Base-by-base conservation (phyloP, 331 rosid species). In the Phaseolus coccineus region DNA sequence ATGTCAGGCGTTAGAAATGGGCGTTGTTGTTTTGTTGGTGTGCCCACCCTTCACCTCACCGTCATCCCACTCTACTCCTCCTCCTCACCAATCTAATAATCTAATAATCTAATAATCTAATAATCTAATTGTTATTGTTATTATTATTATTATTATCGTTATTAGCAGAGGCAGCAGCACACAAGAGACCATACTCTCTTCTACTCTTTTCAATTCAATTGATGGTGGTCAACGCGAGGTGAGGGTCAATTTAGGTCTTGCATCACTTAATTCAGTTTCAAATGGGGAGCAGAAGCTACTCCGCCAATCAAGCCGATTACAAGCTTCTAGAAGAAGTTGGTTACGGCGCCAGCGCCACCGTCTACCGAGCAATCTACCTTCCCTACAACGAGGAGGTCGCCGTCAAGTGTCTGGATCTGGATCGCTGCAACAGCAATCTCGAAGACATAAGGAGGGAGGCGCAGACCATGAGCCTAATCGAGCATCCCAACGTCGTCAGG, bases 321-420 rank as follows among this genome's bases (percentile, higher is more conserved):
- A 91, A 84, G 87, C 98, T 90, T 85, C 93, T 96, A 3, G 99
- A 96, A 81, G 99, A 91, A 88, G 90, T 96, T 14, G 99, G 99
- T 19, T 86, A 88, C 69, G 99, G 99, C 8, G 97, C 99, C 1
- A 96, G 96, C 77, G 99, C 99, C 5, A 96, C 99, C 1, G 99
- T 96, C 7, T 91, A 68, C 82, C 84, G 96, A 58, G 97, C 97
- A 85, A 85, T 96, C 88, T 91, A 91, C 82, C 72, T 90, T 58
- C 99, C 99, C 3, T 79, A 71, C 37, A 93, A 93, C 87, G 93
- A 90, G 69, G 94, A 93, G 68, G 91, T 96, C 11, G 99, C 99
- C 4, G 84, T 96, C 55, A 93, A 96, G 89, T 91, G 94, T 28
- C 87, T 96, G 93, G 99, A 96, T 93, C 97, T 96, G 80, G 99